phyloP scores from a whole-genome alignment of 2,329 filamentous ascomycete species.

The Blumeriella jaapii region DNA sequence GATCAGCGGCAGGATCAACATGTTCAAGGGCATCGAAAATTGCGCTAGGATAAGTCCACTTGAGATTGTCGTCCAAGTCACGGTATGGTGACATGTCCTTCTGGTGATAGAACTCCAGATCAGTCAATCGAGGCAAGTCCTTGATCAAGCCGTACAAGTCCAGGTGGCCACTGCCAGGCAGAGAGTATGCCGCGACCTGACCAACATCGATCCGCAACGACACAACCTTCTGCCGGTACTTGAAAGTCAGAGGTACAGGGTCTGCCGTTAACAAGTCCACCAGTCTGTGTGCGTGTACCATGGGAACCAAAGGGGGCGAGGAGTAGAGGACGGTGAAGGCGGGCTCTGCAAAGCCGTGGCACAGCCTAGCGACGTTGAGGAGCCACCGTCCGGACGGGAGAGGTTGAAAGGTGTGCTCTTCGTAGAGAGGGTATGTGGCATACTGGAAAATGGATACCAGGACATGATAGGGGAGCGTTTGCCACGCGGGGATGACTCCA shows the following conservation, averaged over 20 bases:
- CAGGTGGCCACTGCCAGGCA: slow-evolving; percentile 40
- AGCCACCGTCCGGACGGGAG: slow-evolving; percentile 47
- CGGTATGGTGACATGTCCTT: slow-evolving; percentile 58
- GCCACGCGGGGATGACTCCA: slow-evolving; percentile 42
- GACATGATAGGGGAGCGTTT: slow-evolving; percentile 54
- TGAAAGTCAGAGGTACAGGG: slow-evolving; percentile 18
- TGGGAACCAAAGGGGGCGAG: slow-evolving; percentile 50
- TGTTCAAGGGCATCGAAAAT: slow-evolving; percentile 54
- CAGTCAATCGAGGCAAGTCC: slow-evolving; percentile 52
- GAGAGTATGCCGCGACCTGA: slow-evolving; percentile 42
- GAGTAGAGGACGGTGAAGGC: slow-evolving; percentile 63
- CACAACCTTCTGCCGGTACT: slow-evolving; percentile 25
- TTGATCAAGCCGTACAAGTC: slow-evolving; percentile 48
- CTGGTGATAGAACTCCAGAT: slow-evolving; percentile 61
- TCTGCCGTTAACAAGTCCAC: slow-evolving; percentile 41
- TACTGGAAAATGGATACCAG: slow-evolving; percentile 59
- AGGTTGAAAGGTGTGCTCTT: slow-evolving; percentile 34
- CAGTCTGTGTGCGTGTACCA: slow-evolving; percentile 34
- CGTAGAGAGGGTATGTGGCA: slow-evolving; percentile 47
- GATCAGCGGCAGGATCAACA: slow-evolving; percentile 34
- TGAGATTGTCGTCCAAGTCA: slow-evolving; percentile 40
- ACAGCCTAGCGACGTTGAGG: slow-evolving; percentile 48
- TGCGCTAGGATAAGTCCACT: slow-evolving; percentile 57
- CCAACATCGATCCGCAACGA: slow-evolving; percentile 25
- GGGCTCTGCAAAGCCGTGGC: slow-evolving; percentile 56